These are phyloP conservation scores for Xerocomus nothofagi DNA, from an alignment of 1,284 basidiomycete genomes.

Conservation along the genomic window DNA sequence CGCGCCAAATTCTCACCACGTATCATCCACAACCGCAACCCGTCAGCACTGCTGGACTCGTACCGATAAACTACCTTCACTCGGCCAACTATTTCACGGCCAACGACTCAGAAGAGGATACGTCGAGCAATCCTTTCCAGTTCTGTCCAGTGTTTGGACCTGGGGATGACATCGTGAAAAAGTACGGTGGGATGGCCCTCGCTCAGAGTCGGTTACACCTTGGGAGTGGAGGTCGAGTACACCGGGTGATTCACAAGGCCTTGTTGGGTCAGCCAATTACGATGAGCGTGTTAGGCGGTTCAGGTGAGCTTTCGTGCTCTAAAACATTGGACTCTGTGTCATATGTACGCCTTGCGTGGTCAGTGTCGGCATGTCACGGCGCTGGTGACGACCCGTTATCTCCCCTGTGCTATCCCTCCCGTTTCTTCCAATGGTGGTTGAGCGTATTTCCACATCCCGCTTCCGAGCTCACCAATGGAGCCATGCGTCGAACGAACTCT, in stretches of 20 bases:
- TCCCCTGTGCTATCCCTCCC: conserved; percentile 82
- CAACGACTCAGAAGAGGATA: conserved; percentile 52
- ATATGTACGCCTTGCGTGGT: background rate
- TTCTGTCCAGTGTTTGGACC: conserved; percentile 90
- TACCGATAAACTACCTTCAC: conserved; percentile 65
- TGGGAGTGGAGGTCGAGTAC: conserved; percentile 82
- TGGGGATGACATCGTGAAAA: conserved; percentile 72
- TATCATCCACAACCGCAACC: conserved; percentile 31
- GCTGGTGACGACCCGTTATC: conserved; percentile 90
- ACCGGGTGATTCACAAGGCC: conserved; percentile 82
- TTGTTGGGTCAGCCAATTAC: conserved; percentile 85
- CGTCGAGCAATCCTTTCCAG: conserved; percentile 67
- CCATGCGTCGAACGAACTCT: conserved; percentile 84
- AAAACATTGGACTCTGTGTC: background rate
- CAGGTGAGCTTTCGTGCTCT: conserved; percentile 52
- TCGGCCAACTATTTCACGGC: conserved; percentile 16
- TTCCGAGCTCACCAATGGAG: conserved; percentile 93
- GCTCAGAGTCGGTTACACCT: conserved; percentile 77
- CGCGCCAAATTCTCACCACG: conserved; percentile 55
- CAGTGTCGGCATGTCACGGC: conserved; percentile 91
- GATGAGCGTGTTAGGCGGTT: conserved; percentile 88
- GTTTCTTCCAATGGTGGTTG: conserved; percentile 96
- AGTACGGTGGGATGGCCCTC: conserved; percentile 77
- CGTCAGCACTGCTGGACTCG: conserved; percentile 53
- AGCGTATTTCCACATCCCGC: conserved; percentile 91